Base-by-base conservation (phyloP, 2,329 filamentous ascomycete genomes). In the Phaeosphaeria sp. region DNA sequence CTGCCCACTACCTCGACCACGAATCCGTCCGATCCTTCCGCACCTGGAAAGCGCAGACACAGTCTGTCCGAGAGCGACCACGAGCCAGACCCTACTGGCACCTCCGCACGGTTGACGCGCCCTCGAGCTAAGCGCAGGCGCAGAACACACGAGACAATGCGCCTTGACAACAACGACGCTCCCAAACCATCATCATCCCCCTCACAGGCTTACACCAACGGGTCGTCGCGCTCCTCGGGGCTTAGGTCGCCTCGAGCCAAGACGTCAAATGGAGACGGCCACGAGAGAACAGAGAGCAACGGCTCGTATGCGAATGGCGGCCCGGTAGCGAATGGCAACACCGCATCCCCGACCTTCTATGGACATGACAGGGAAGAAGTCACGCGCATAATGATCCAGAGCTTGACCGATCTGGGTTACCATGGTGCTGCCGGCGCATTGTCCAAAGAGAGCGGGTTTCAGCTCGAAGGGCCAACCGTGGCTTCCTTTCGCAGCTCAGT, bases 351-450 rank as follows among this genome's bases (percentile, higher is more conserved):
- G 5, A 81, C 81, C 33, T 98, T 96, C 76, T 90, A 88, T 72
- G 93, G 93, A 18, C 94, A 98, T 73, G 87, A 95, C 73, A 87
- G 92, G 73, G 93, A 97, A 81, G 94, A 99, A 80, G 90, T 98
- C 46, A 96, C 94, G 5, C 85, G 95, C 53, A 90, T 98, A 63
- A 79, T 99, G 68, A 95, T 99, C 70, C 95, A 99, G 78, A 91
- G 93, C 36, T 80, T 99, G 63, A 87, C 88, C 22, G 94, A 97
- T 75, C 84, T 99, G 80, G 95, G 95, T 2, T 97, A 98, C 73
- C 83, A 88, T 58, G 82, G 83, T 13, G 91, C 94, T 13, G 94
- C 95, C 22, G 83, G 87, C 46, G 87, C 85, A 59, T 82, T 99
- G 56, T 90, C 87, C 70, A 84, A 85, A 59, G 91, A 96, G 76